Percentiles rank a stretch among this genome's conserved stretches.
Conservation (phyloP, 2,329 filamentous ascomycete species). For the Dactylellina cionopaga region DNA sequence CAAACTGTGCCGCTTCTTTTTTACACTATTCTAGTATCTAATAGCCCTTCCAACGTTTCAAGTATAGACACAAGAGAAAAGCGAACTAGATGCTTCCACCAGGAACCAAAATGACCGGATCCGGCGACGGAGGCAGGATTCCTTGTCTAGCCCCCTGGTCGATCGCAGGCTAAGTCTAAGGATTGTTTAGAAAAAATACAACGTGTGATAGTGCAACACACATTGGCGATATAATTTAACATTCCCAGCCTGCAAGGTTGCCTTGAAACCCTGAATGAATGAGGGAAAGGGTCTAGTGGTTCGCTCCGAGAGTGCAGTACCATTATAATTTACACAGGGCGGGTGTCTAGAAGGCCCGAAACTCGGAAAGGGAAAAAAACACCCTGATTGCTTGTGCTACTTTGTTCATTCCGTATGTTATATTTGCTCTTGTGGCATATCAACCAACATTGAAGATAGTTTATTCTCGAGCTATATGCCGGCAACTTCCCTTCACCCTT, state of each 20-base stretch:
- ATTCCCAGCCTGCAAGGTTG: constrained; percentile 25
- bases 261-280: no score
- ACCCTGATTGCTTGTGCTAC: constrained; percentile 12
- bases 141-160: constrained; percentile 13
- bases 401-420: background rate
- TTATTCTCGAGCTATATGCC: no score
- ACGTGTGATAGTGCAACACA: constrained; percentile 38
- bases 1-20: background rate
- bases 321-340: no score
- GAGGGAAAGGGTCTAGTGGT: no score
- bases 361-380: background rate
- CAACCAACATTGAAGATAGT: background rate
- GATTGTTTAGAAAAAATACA: constrained; percentile 29
- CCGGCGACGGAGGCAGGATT: constrained; percentile 44
- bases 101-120: constrained; percentile 47
- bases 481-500: no score
- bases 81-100: background rate
- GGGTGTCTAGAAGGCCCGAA: constrained; percentile 17
- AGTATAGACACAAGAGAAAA: constrained; percentile 17
- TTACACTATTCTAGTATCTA: background rate
- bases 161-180: constrained; percentile 11
- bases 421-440: background rate
- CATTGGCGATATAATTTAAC: background rate
- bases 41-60: constrained; percentile 32
- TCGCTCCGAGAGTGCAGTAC: no score